Evolutionary conservation across 257 asterid species (phyloP), one percentile per base, ranked within the genome.

Genomic region (Capsicum chinense): DNA sequence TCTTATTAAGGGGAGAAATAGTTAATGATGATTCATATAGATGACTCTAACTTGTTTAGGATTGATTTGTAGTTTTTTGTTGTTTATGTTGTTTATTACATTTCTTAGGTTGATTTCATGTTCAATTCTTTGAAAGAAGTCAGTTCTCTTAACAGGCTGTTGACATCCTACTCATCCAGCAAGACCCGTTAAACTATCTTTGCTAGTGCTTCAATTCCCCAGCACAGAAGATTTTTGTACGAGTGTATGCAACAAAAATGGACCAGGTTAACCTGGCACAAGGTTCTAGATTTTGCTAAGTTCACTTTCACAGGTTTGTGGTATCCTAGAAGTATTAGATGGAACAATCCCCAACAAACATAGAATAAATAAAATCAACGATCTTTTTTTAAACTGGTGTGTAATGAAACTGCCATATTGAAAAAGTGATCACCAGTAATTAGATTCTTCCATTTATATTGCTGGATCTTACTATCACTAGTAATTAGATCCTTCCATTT

Each of bases 171-270:
- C 91, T 92, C 98, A 26, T 90, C 97, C 84, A 93, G 90, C 90
- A 88, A 88, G 83, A 92, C 84, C 79, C 97, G 97, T 59, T 97
- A 95, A 88, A 94, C 98, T 21, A 87, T 95, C 84, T 92, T 94
- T 87, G 94, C 99, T 56, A 94, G 99, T 89, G 99, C 99, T 63
- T 93, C 99, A 50, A 87, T 95, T 85, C 99, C 98, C 63, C 99
- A 94, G 89, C 99, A 91, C 81, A 93, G 87, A 80, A 92, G 98
- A 83, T 95, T 95, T 84, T 82, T 94, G 70, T 87, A 93, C 42
- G 98, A 94, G 88, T 92, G 97, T 66, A 89, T 92, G 82, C 99
- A 94, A 86, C 97, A 94, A 84, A 95, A 95, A 89, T 95, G 98
- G 99, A 95, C 98, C 86, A 93, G 93, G 97, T 98, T 95, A 83